A percentile compares a stretch with the other conserved stretches of the same genome.
phyloP scores from a whole-genome alignment of 192 early-diverging fungal genomes.

The Coemansia sp. region DNA sequence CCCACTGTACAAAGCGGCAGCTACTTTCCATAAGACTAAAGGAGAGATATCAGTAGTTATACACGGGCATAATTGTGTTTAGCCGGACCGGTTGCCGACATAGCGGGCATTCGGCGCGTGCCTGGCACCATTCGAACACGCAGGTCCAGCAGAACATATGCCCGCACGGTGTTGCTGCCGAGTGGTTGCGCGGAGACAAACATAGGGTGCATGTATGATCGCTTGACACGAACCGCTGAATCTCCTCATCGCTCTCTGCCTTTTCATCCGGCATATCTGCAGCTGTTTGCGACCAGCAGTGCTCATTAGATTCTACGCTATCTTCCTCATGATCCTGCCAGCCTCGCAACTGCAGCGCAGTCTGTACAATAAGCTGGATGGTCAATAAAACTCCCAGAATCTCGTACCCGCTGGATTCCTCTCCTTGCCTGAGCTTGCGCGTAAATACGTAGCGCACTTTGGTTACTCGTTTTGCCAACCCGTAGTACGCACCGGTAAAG shows the following conservation, averaged over 20 bases:
- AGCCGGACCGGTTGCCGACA: conserved; percentile 77
- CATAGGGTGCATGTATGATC: conserved; percentile 84
- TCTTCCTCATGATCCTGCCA: conserved; percentile 21
- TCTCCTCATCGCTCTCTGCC: conserved; percentile 12
- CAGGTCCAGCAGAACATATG: conserved; percentile 97
- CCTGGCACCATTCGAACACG: conserved; percentile 87
- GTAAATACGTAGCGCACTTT: conserved; percentile 84
- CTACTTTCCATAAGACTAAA: background rate
- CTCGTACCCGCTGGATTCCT: conserved; percentile 78
- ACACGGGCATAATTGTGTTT: conserved; percentile 73
- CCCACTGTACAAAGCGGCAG: background rate
- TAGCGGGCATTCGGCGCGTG: conserved; percentile 90
- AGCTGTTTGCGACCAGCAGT: no score
- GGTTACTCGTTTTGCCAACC: conserved; percentile 72
- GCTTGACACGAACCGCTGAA: conserved; percentile 44
- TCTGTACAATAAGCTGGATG: conserved; percentile 67
- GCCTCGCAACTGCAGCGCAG: conserved; percentile 39
- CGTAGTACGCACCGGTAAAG: conserved; percentile 79
- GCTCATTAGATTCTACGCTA: background rate
- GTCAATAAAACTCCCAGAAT: conserved; percentile 78
- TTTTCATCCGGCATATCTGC: no score
- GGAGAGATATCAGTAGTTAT: conserved; percentile 60
- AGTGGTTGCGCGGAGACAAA: conserved; percentile 66
- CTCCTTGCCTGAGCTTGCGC: conserved; percentile 68
- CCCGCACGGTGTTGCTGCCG: conserved; percentile 88